Evolutionary conservation across 2,329 filamentous ascomycete genomes (phyloP).

Genomic region (Alternaria triticimaculans): DNA sequence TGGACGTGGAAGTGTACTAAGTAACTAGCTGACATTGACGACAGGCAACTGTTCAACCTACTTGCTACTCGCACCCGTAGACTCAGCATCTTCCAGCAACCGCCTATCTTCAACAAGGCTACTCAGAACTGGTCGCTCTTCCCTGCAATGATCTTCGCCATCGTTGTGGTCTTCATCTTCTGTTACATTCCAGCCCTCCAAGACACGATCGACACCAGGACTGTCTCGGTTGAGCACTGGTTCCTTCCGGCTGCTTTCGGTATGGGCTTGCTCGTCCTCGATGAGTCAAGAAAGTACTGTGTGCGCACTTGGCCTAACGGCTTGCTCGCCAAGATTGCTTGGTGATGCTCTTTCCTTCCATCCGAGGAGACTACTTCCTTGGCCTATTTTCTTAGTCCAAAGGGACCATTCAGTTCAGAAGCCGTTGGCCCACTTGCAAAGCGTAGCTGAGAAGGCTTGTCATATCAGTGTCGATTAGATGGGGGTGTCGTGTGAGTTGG

Average conservation of each 20-base stretch:
- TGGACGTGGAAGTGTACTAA: background rate
- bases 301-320: constrained; percentile 67
- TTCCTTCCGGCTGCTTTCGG: constrained; percentile 79
- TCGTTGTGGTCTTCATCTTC: constrained; percentile 71
- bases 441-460: background rate
- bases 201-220: constrained; percentile 63
- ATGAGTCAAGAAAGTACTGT: constrained; percentile 70
- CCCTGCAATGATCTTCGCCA: constrained; percentile 71
- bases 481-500: background rate
- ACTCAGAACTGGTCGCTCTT: constrained; percentile 75
- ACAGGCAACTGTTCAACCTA: constrained; percentile 76
- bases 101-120: constrained; percentile 67
- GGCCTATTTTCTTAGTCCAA: background rate
- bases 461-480: background rate
- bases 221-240: constrained; percentile 75
- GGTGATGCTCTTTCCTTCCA: constrained; percentile 53
- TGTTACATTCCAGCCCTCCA: constrained; percentile 72
- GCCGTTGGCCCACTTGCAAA: background rate
- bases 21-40: constrained; percentile 9
- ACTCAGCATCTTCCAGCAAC: constrained; percentile 73
- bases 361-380: background rate
- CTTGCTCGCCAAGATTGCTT: constrained; percentile 66
- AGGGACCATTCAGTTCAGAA: background rate
- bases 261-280: constrained; percentile 66
- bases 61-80: constrained; percentile 69